Percentiles rank a stretch among this genome's conserved stretches.
Evolutionary conservation across 2,329 filamentous ascomycete genomes (phyloP).

Genomic region (Dothideomycetes sp.): DNA sequence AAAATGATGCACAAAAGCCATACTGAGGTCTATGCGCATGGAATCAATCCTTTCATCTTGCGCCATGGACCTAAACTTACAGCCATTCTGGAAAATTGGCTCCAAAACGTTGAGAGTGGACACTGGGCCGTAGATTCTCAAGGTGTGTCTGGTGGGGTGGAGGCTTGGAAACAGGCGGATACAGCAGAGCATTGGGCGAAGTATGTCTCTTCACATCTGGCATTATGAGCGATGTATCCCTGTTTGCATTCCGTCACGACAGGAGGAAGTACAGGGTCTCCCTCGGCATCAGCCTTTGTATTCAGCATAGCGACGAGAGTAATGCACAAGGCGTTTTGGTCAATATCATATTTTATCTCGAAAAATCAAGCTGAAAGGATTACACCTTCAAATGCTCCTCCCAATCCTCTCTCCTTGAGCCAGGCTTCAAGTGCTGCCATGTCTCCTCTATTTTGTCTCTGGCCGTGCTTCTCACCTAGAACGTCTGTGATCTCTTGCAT

Average conservation of each 20-base stretch:
- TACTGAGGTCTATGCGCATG: slow-evolving; percentile 26
- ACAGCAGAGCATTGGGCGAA: slow-evolving; percentile 24
- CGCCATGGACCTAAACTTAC: slow-evolving; percentile 26
- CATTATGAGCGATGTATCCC: background rate
- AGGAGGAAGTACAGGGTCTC: no score
- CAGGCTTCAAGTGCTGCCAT: slow-evolving; percentile 47
- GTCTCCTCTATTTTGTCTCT: slow-evolving; percentile 43
- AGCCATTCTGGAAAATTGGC: slow-evolving; percentile 26
- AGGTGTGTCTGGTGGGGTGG: slow-evolving; percentile 25
- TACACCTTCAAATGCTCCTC: slow-evolving; percentile 38
- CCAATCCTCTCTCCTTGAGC: slow-evolving; percentile 38
- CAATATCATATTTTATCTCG: no score
- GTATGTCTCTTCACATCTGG: slow-evolving; percentile 8
- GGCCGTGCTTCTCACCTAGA: slow-evolving; percentile 37
- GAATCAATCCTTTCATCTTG: slow-evolving; percentile 27
- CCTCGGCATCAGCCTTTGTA: background rate
- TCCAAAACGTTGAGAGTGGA: slow-evolving; percentile 24
- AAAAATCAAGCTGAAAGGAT: no score
- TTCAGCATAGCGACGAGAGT: no score
- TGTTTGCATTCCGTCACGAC: slow-evolving; percentile 1
- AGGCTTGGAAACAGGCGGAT: slow-evolving; percentile 26
- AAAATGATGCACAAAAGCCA: slow-evolving; percentile 23
- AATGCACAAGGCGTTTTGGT: no score
- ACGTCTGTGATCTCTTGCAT: slow-evolving; percentile 51
- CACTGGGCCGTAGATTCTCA: slow-evolving; percentile 26